Evolutionary conservation across 441 rosid genomes (phyloP), one percentile per base, ranked within the genome.

Genomic region (Daphne laureola): DNA sequence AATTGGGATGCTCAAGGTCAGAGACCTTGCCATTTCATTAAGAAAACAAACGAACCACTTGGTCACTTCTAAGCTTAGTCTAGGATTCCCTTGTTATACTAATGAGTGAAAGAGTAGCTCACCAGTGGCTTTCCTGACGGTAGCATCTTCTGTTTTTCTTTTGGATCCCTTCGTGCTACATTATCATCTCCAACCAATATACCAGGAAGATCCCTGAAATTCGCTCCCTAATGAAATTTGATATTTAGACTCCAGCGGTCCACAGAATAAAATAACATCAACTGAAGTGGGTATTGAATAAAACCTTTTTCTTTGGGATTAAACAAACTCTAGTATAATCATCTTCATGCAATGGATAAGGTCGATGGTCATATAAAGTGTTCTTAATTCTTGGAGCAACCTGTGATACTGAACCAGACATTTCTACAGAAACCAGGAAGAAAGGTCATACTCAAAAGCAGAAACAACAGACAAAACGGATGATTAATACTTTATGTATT

Each of bases 111-210:
- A 27, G 65, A 55, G 64, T 8, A 38, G 54, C 80, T 70, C 72
- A 85, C 96, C 88, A 91, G 51, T 49, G 80, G 84, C 70, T 63
- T 86, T 67, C 98, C 98, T 21, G 95, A 91, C 41, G 93, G 96
- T 58, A 90, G 76, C 49, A 76, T 14, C 47, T 60, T 53, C 46
- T 78, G 72, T 60, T 73, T 58, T 65, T 66, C 59, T 16, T 57
- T 61, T 67, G 78, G 80, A 70, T 77, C 92, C 51, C 84, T 79
- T 53, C 67, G 69, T 6, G 49, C 88, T 57, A 86, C 83, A 66
- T 81, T 83, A 66, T 90, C 83, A 16, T 47, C 16, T 67, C 80
- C 87, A 53, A 91, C 80, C 54, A 81, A 62, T 59, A 87, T 47
- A 43, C 98, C 96, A 0, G 92, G 93, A 60, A 91, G 90, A 64